Evolutionary conservation across 768 basidiomycete genomes (phyloP).

Genomic region (Lactarius evosmus): DNA sequence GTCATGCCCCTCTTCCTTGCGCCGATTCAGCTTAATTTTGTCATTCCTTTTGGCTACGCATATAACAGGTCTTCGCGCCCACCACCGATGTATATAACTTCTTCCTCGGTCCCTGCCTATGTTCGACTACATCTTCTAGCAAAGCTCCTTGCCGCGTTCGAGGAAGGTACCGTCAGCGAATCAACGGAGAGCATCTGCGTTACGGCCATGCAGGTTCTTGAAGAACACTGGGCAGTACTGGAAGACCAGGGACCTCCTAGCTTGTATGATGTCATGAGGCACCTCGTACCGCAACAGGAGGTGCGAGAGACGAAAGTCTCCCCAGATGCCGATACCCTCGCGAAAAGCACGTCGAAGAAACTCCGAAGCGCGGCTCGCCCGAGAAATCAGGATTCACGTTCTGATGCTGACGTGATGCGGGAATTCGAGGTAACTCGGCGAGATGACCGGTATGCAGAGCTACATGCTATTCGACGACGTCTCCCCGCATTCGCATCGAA

Average conservation of each 20-base stretch:
- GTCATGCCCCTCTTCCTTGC: conserved; percentile 64
- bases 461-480: conserved; percentile 53
- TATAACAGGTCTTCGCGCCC: conserved; percentile 48
- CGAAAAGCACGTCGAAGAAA: conserved; percentile 5
- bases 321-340: not conserved
- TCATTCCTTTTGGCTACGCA: conserved; percentile 48
- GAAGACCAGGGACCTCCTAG: conserved; percentile 74
- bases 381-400: conserved; percentile 41
- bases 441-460: conserved; percentile 49
- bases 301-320: not conserved
- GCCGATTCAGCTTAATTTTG: conserved; percentile 62
- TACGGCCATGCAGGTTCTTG: conserved; percentile 64
- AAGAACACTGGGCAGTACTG: conserved; percentile 64
- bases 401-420: conserved; percentile 46
- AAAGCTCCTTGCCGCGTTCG: conserved; percentile 54
- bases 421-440: conserved; percentile 49
- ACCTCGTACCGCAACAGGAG: conserved; percentile 45
- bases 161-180: conserved; percentile 53
- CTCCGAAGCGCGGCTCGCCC: conserved; percentile 30
- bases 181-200: conserved; percentile 71
- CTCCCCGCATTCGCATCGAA: conserved; percentile 76
- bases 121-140: conserved; percentile 80
- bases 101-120: conserved; percentile 68
- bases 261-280: conserved; percentile 60
- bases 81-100: conserved; percentile 74